A percentile compares a stretch with the other conserved stretches of the same genome.
Conservation (phyloP, 2,329 filamentous ascomycete species). For the Pyrenophora graminea region DNA sequence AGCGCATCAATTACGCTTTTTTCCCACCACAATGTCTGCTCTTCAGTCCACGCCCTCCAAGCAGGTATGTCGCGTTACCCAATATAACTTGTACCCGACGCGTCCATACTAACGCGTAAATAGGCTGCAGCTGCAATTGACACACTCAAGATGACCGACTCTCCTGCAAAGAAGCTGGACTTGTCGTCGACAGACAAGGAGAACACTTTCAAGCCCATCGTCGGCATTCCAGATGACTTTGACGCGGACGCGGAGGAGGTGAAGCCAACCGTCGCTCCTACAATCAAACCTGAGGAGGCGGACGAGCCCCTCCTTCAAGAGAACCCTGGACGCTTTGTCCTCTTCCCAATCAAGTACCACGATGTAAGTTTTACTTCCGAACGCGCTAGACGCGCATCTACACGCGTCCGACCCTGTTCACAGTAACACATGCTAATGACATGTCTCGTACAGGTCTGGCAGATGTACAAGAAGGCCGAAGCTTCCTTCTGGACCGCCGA, state of each 20-base stretch:
- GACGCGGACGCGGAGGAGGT: constrained; percentile 46
- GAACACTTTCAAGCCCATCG: constrained; percentile 68
- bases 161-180: constrained; percentile 86
- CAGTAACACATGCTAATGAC: constrained; percentile 32
- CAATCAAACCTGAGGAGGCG: constrained; percentile 67
- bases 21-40: constrained; percentile 67
- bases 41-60: constrained; percentile 73
- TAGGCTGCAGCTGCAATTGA: constrained; percentile 87
- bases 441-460: constrained; percentile 77
- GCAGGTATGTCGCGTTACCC: constrained; percentile 59
- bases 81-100: constrained; percentile 25
- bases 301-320: constrained; percentile 92
- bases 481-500: constrained; percentile 99
- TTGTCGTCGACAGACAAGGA: constrained; percentile 78
- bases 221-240: constrained; percentile 54
- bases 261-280: constrained; percentile 59
- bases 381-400: constrained; percentile 48
- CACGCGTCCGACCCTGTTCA: constrained; percentile 62
- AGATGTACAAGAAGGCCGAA: constrained; percentile 99
- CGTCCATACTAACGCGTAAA: constrained; percentile 46
- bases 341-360: constrained; percentile 99
- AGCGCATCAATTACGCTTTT: constrained; percentile 15
- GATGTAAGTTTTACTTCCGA: constrained; percentile 70
- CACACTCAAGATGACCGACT: constrained; percentile 84
- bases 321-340: constrained; percentile 93